Conservation (phyloP, 352 stramenopile species). For the Phytophthora multivora region DNA sequence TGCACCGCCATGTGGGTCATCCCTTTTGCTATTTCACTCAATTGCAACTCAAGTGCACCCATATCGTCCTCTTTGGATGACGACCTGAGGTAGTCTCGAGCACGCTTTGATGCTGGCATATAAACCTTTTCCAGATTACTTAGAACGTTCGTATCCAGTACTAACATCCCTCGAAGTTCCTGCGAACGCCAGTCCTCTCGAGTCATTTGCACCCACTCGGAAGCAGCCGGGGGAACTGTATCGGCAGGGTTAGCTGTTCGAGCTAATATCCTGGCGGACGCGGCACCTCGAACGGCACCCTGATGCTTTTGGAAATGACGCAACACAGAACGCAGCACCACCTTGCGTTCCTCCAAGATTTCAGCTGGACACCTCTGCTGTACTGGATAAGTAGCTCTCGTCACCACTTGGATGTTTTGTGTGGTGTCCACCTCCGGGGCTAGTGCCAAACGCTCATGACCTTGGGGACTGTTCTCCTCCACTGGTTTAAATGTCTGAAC, state of each 20-base stretch:
- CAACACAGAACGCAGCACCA: slow-evolving; percentile 9
- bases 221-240: neutral
- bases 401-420: neutral
- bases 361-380: slow-evolving; percentile 4
- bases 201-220: slow-evolving; percentile 63
- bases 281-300: slow-evolving; percentile 26
- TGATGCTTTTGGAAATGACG: slow-evolving; percentile 57
- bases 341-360: slow-evolving; percentile 5
- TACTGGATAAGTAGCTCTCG: neutral
- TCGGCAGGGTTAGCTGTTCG: neutral
- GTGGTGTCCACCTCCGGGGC: neutral
- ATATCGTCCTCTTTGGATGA: neutral
- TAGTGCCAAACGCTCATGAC: neutral
- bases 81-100: slow-evolving; percentile 9
- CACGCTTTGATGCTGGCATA: slow-evolving; percentile 20
- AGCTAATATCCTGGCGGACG: slow-evolving; percentile 16
- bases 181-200: slow-evolving; percentile 52
- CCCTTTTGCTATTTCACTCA: slow-evolving; percentile 38
- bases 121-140: slow-evolving; percentile 32
- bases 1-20: slow-evolving; percentile 16
- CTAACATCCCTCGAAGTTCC: slow-evolving; percentile 47
- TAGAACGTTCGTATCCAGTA: slow-evolving; percentile 47
- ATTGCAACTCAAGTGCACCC: slow-evolving; percentile 23
- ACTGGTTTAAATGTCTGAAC: neutral
- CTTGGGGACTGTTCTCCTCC: neutral